Base-by-base conservation (phyloP, 2,329 filamentous ascomycete genomes). In the Tetracladium maxilliforme region DNA sequence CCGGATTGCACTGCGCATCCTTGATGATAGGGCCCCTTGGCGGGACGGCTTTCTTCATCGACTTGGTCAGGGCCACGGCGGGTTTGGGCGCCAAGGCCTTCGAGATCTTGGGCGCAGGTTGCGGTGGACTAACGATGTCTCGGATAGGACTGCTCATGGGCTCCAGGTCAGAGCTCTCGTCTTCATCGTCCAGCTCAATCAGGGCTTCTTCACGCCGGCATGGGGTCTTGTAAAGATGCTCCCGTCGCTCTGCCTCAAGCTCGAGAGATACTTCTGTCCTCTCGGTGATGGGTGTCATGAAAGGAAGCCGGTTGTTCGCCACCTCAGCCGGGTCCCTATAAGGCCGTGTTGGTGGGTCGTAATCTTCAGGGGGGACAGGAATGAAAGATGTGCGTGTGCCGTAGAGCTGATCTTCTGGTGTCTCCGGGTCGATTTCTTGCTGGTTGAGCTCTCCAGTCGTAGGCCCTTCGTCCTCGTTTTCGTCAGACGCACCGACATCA, bases 261-360 rank as follows among this genome's bases (percentile, higher is more conserved):
- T 76, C 76, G 5, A 95, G 54, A 1, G 86, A 94, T 8, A 75
- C 79, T 50, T 98, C 90, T 0, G 90, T 98, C 40, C 83, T 75
- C 49, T 98, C 90, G 2, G 90, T 87, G 36, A 98, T 98, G 2
- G 90, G 90, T 0, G 90, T 98, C 90, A 98, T 95, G 48, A 95
- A 98, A 4, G 87, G 90, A 7, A 95, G 61, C 27, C 86, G 76
- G 50, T 86, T 93, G 42, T 94, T 92, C 31, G 84, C 83, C 48
- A 76, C 64, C 46, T 84, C 67, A 18, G 57, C 66, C 43, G 82
- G 70, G 49, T 93, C 80, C 43, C 84, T 74, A 61, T 78, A 93
- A 30, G 81, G 79, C 23, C 75, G 67, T 29, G 67, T 77, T 11
- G 82, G 77, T 22, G 81, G 70, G 37, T 86, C 72, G 46, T 84